Base-by-base conservation (phyloP, 306 rosid genomes). In the Malus sieversii region DNA sequence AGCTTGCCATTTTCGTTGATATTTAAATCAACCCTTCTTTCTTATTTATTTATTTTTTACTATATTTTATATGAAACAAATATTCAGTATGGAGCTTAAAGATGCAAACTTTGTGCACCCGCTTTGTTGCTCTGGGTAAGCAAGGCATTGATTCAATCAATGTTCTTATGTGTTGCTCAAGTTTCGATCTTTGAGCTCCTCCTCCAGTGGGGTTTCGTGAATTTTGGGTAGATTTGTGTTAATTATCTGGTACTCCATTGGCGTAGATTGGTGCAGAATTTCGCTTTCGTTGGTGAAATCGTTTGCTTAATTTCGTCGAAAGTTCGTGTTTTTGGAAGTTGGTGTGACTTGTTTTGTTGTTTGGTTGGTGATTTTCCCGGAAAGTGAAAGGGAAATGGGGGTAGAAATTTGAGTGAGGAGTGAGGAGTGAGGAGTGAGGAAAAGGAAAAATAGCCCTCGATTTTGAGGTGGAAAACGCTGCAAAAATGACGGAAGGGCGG, bases 401-500 rank as follows among this genome's bases (percentile, higher is more conserved):
- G 25, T 69, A 46, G 44, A 32, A 61, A 64, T 51, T 67, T 69
- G n/a, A n/a, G n/a, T n/a, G n/a, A n/a, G n/a, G 65, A 57, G 75
- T 63, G 70, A 72, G 35, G 68, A 73, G n/a, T 59, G n/a, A 53
- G 32, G 32, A 29, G 30, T 29, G 30, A 29, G 30, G 30, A 30
- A 3, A 3, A 30, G 23, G 10, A 20, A 55, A 7, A 55, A 6
- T 7, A 75, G 76, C 55, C 78, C 55, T 16, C 19, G 22, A n/a
- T 9, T 23, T 72, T 14, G 6, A 51, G 33, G 60, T 42, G 25
- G 9, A 10, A 45, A 10, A 25, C 29, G 6, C 4, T 57, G 81
- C 10, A 3, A 75, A 83, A 85, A 93, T 93, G 98, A 53, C 87
- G 44, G 84, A 79, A 78, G 78, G 82, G 78, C 33, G 81, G 42